A percentile compares a stretch with the other conserved stretches of the same genome.
These are phyloP conservation scores for Tricholoma matsutake DNA, from an alignment of 768 basidiomycete genomes.

Conservation along the genomic window DNA sequence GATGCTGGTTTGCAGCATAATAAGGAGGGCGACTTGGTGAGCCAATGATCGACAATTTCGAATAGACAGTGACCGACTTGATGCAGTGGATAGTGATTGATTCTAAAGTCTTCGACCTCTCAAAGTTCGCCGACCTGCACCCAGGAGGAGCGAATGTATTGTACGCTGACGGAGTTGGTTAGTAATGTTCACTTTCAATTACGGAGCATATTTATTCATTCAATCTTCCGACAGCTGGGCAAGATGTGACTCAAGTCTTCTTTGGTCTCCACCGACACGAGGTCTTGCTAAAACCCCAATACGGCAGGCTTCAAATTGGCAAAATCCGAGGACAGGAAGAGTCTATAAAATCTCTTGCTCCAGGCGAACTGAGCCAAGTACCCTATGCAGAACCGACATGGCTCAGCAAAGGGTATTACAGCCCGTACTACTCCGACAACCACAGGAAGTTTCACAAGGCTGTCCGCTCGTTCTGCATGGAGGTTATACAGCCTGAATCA, in stretches of 20 bases:
- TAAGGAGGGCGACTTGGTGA: conserved; percentile 76
- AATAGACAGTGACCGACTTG: background rate
- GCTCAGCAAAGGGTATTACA: conserved; percentile 64
- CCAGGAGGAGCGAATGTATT: conserved; percentile 81
- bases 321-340: conserved; percentile 55
- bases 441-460: conserved; percentile 75
- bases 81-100: conserved; percentile 79
- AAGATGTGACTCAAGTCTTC: conserved; percentile 78
- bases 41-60: conserved; percentile 16
- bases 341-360: conserved; percentile 46
- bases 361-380: conserved; percentile 68
- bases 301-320: conserved; percentile 67
- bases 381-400: conserved; percentile 89
- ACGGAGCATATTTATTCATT: background rate
- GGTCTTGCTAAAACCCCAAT: conserved; percentile 71
- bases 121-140: conserved; percentile 79
- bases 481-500: conserved; percentile 74
- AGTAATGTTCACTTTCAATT: conserved; percentile 17
- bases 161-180: conserved; percentile 63
- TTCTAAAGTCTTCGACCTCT: conserved; percentile 77
- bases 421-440: conserved; percentile 74
- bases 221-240: conserved; percentile 46
- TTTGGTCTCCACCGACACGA: conserved; percentile 85
- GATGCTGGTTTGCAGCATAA: conserved; percentile 61
- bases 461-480: conserved; percentile 73